A percentile compares a stretch with the other conserved stretches of the same genome.
These are phyloP conservation scores for Musa itinerans DNA, from an alignment of 176 grass and related monocot genomes.

Conservation along the genomic window DNA sequence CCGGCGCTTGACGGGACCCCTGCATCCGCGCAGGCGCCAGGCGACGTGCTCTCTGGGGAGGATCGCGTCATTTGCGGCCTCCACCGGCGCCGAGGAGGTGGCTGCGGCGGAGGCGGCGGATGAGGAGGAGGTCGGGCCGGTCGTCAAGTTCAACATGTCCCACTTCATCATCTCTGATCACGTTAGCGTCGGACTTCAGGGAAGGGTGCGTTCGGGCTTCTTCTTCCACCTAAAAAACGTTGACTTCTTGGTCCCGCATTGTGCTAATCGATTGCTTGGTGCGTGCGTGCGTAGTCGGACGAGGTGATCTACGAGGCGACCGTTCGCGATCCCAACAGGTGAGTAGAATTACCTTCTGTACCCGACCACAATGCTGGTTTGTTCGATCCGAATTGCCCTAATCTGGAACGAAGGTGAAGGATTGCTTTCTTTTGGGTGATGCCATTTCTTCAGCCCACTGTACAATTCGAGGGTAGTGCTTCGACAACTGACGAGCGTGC, in stretches of 20 bases:
- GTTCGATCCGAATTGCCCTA: not conserved
- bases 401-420: not conserved
- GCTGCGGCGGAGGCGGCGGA: not conserved
- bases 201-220: constrained; percentile 37
- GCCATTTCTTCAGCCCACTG: constrained; percentile 40
- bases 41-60: constrained; percentile 20
- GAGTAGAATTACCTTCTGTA: constrained; percentile 27
- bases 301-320: constrained; percentile 87
- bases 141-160: constrained; percentile 58
- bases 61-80: constrained; percentile 21
- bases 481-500: constrained; percentile 58
- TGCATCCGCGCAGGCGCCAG: not conserved
- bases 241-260: not conserved
- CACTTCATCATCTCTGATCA: constrained; percentile 64
- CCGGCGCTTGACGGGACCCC: constrained; percentile 6
- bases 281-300: constrained; percentile 45
- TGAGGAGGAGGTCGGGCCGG: constrained; percentile 29
- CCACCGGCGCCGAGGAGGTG: constrained; percentile 6
- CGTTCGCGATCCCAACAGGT: constrained; percentile 72
- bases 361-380: not conserved
- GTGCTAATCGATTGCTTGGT: not conserved
- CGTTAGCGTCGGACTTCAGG: constrained; percentile 89
- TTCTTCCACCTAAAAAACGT: constrained; percentile 16
- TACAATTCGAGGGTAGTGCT: constrained; percentile 80
- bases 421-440: constrained; percentile 9